A percentile compares a stretch with the other conserved stretches of the same genome.
Conservation (phyloP, 1,139 yeast genomes). For the Suhomyces taliae region DNA sequence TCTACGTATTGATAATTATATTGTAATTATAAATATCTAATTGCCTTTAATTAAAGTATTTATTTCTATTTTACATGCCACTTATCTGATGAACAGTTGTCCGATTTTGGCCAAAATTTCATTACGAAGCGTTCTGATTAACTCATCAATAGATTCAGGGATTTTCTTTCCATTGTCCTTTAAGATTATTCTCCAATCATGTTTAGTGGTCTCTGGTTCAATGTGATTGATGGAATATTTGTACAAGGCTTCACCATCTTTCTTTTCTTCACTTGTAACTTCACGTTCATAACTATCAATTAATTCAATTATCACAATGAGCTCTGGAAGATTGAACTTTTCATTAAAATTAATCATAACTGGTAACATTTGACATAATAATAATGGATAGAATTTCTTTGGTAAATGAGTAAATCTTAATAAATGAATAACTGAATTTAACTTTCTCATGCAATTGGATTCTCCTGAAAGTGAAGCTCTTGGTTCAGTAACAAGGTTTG, state of each 20-base stretch:
- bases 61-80: no score
- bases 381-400: conserved; percentile 50
- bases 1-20: no score
- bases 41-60: no score
- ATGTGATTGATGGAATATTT: conserved; percentile 28
- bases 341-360: conserved; percentile 31
- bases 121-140: conserved; percentile 31
- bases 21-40: no score
- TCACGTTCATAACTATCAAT: conserved; percentile 48
- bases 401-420: conserved; percentile 69
- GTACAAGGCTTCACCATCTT: conserved; percentile 36
- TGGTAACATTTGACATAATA: conserved; percentile 51
- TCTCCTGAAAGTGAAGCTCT: conserved; percentile 3
- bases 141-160: conserved; percentile 26
- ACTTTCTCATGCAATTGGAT: conserved; percentile 20
- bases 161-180: conserved; percentile 16
- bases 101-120: conserved; percentile 39
- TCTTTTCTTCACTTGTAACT: conserved; percentile 22
- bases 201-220: conserved; percentile 17
- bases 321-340: conserved; percentile 41
- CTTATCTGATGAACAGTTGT: conserved; percentile 32
- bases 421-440: conserved; percentile 49
- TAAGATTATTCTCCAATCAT: conserved; percentile 40
- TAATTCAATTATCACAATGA: conserved; percentile 48
- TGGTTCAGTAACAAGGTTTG: conserved; percentile 14